Evolutionary conservation across 2,329 filamentous ascomycete genomes (phyloP).

Genomic region (Phialophora tarda): DNA sequence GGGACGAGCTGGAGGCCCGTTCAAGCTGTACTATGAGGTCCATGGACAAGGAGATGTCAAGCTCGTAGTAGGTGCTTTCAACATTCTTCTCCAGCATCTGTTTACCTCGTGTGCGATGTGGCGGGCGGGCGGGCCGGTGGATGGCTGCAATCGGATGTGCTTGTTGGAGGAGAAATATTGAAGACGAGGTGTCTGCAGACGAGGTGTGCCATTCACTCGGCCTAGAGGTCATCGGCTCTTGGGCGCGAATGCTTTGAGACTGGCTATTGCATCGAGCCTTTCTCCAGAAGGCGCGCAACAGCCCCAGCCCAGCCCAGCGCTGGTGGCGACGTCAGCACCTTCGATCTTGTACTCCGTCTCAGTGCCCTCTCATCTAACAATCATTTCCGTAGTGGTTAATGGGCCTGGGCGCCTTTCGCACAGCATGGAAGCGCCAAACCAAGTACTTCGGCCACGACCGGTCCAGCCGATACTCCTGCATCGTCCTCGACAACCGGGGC

Average conservation of each 20-base stretch:
- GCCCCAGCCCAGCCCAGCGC: no score
- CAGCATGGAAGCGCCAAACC: conserved; percentile 82
- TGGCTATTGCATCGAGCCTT: neutral
- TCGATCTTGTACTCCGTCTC: neutral
- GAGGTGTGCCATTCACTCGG: neutral
- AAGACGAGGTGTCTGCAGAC: neutral
- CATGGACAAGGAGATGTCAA: conserved; percentile 76
- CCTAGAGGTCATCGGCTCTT: neutral
- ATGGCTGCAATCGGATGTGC: no score
- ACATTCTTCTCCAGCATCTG: conserved; percentile 4
- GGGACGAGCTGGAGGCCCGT: conserved; percentile 70
- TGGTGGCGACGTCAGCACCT: neutral
- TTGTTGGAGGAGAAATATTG: neutral
- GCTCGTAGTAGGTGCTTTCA: conserved; percentile 67
- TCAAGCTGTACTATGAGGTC: conserved; percentile 78
- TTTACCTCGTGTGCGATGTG: neutral
- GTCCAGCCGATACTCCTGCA: conserved; percentile 69
- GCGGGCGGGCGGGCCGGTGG: neutral
- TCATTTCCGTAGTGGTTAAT: conserved; percentile 69
- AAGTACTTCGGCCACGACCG: conserved; percentile 76
- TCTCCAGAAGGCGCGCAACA: neutral
- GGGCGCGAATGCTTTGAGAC: neutral
- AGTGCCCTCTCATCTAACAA: neutral
- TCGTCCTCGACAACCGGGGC: conserved; percentile 84
- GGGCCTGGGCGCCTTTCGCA: conserved; percentile 73